phyloP scores from a whole-genome alignment of 371 early-diverging fungal genomes.

The Rhizopus arrhizus region DNA sequence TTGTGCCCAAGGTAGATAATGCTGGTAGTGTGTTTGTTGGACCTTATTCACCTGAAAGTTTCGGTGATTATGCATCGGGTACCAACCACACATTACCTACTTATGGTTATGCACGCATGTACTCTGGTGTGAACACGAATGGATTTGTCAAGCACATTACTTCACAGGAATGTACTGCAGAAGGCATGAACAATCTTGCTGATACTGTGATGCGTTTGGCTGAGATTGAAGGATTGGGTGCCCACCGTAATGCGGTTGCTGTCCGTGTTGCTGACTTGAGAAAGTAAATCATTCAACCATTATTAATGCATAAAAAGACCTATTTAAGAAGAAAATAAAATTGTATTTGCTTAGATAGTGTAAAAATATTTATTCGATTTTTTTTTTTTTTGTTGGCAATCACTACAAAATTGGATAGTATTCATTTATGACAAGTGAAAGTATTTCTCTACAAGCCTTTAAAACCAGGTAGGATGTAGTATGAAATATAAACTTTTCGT shows the following conservation, averaged over 20 bases:
- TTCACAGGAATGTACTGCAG: conserved; percentile 84
- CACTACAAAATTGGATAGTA: too few relatives aligned
- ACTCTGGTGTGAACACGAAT: conserved; percentile 93
- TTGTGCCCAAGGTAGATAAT: conserved; percentile 72
- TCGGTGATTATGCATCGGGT: conserved; percentile 98
- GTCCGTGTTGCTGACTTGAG: conserved; percentile 78
- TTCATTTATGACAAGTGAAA: too few relatives aligned
- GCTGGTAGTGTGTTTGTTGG: conserved; percentile 98
- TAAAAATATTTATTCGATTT: too few relatives aligned
- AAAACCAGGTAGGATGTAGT: too few relatives aligned
- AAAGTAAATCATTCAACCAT: conserved; percentile 70
- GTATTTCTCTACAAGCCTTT: too few relatives aligned
- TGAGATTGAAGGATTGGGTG: conserved; percentile 92
- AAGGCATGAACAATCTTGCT: conserved; percentile 85
- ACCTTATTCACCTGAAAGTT: conserved; percentile 91
- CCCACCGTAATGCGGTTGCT: conserved; percentile 94
- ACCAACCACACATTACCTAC: conserved; percentile 99
- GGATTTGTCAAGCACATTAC: conserved; percentile 97
- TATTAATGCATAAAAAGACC: too few relatives aligned
- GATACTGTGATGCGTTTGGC: conserved; percentile 92
- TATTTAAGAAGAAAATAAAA: too few relatives aligned
- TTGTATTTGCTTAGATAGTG: too few relatives aligned
- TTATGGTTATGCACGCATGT: conserved; percentile 96
- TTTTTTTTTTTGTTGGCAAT: too few relatives aligned
- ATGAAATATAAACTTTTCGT: too few relatives aligned